A percentile compares a stretch with the other conserved stretches of the same genome.
phyloP scores from a whole-genome alignment of 495 filamentous ascomycete species.

The Geoglossum glabrum region DNA sequence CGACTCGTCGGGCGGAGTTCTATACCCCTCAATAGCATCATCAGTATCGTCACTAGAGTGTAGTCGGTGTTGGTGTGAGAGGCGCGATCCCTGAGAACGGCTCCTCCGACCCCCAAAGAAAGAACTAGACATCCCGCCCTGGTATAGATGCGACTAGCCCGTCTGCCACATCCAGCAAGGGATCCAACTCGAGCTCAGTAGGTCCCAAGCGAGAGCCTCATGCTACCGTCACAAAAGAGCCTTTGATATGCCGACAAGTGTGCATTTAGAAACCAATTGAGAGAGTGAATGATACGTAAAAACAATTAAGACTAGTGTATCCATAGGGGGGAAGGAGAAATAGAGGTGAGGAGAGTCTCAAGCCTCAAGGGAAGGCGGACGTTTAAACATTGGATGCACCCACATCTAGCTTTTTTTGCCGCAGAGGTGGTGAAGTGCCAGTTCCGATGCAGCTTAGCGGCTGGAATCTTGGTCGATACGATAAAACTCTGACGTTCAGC shows the following conservation, averaged over 20 bases:
- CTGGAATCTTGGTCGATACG: neutral
- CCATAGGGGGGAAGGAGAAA: neutral
- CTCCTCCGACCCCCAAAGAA: neutral
- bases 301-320: neutral
- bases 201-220: neutral
- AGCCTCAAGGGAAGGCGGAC: neutral
- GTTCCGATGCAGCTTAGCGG: neutral
- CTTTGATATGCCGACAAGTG: neutral
- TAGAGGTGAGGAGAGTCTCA: too few relatives aligned
- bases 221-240: neutral
- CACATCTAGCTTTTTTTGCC: neutral
- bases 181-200: neutral
- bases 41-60: neutral
- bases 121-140: neutral
- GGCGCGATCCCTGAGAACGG: neutral
- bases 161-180: neutral
- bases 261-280: neutral
- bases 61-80: neutral
- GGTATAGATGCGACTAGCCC: neutral
- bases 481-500: neutral
- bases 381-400: neutral
- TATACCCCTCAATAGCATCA: neutral
- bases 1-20: neutral
- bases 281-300: neutral
- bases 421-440: neutral